A percentile compares a stretch with the other conserved stretches of the same genome.
These are phyloP conservation scores for Penicillium thymicola DNA, from an alignment of 2,329 filamentous ascomycete genomes.

Conservation along the genomic window DNA sequence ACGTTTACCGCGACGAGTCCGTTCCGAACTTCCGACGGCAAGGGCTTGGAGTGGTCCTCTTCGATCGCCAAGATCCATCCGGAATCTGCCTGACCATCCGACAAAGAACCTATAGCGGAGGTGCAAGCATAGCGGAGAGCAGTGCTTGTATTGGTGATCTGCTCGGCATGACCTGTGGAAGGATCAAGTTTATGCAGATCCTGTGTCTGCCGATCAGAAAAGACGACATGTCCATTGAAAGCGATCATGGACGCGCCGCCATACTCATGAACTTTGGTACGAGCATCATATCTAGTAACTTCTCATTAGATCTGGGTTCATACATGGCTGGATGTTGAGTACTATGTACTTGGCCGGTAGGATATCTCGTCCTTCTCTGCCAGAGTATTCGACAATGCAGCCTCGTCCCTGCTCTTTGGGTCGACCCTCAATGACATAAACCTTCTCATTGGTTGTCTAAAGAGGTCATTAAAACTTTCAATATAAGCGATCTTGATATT, in stretches of 20 bases:
- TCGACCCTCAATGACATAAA: conserved; percentile 32
- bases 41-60: conserved; percentile 46
- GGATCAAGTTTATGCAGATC: conserved; percentile 44
- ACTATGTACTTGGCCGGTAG: conserved; percentile 20
- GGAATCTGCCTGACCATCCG: conserved; percentile 28
- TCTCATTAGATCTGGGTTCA: neutral
- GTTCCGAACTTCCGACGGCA: conserved; percentile 26
- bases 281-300: conserved; percentile 40
- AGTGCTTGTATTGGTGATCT: conserved; percentile 22
- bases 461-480: neutral
- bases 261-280: conserved; percentile 51
- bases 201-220: conserved; percentile 44
- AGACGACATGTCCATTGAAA: conserved; percentile 43
- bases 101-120: conserved; percentile 38
- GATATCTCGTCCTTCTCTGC: conserved; percentile 16
- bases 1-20: conserved; percentile 24
- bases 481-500: neutral
- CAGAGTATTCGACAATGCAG: conserved; percentile 41
- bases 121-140: conserved; percentile 14
- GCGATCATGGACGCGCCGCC: conserved; percentile 47
- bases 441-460: conserved; percentile 14
- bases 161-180: conserved; percentile 32
- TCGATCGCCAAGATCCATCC: conserved; percentile 49
- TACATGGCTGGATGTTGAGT: conserved; percentile 35
- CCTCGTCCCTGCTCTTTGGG: conserved; percentile 39